Conservation (phyloP, 306 rosid genomes). For the Casuarina glauca region DNA sequence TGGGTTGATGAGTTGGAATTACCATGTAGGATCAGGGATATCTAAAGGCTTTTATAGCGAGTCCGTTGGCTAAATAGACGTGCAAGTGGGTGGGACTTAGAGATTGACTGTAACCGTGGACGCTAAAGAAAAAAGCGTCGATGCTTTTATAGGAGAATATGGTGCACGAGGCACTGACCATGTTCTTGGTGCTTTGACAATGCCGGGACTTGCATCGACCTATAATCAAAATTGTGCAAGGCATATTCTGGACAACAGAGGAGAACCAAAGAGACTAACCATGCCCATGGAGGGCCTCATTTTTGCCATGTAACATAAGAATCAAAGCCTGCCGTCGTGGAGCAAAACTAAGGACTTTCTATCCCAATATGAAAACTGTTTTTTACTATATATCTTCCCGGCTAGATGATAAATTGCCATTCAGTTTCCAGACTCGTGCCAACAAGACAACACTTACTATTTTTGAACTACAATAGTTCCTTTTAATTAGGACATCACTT, state of each 20-base stretch:
- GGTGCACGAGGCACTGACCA: too few relatives aligned
- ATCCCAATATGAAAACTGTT: constrained; percentile 34
- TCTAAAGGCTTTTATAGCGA: too few relatives aligned
- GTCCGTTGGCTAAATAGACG: too few relatives aligned
- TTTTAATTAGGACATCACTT: too few relatives aligned
- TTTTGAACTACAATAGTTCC: too few relatives aligned
- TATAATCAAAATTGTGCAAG: constrained; percentile 27
- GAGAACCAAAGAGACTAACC: constrained; percentile 41
- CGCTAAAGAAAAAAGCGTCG: too few relatives aligned
- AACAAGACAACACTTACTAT: not conserved
- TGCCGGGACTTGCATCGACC: constrained; percentile 15
- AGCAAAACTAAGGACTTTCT: constrained; percentile 36
- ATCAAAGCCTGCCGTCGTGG: constrained; percentile 26
- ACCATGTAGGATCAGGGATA: too few relatives aligned
- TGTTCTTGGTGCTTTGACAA: constrained; percentile 16
- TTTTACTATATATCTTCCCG: constrained; percentile 27
- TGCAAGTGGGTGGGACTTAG: too few relatives aligned
- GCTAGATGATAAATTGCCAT: not conserved
- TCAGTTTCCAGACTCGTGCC: not conserved
- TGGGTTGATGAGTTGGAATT: too few relatives aligned
- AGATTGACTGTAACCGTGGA: too few relatives aligned
- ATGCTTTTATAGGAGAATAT: too few relatives aligned
- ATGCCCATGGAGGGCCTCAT: constrained; percentile 32
- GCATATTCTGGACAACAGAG: constrained; percentile 11
- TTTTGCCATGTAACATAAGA: constrained; percentile 42